A percentile compares a stretch with the other conserved stretches of the same genome.
Evolutionary conservation across 805 yeast genomes (phyloP).

Genomic region (Isabelozyma rhagii): DNA sequence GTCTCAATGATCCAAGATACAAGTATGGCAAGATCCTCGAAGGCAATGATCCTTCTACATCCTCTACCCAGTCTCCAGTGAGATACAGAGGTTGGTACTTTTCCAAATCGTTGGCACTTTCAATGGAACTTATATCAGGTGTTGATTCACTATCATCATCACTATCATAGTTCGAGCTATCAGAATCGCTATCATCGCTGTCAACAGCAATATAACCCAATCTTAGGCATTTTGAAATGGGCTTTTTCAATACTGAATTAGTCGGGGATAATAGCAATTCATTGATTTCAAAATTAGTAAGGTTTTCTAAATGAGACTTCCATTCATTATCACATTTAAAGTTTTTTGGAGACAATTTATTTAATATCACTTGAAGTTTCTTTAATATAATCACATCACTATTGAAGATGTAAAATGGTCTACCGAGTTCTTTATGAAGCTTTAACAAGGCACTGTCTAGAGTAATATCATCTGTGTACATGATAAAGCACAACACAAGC

Average conservation of each 20-base stretch:
- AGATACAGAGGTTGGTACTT: background rate
- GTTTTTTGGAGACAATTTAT: conserved; percentile 54
- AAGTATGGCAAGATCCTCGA: conserved; percentile 79
- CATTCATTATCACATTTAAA: conserved; percentile 15
- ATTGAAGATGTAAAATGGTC: conserved; percentile 84
- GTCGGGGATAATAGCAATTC: conserved; percentile 25
- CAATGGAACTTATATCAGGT: conserved; percentile 5
- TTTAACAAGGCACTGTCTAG: conserved; percentile 65
- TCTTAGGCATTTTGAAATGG: conserved; percentile 8
- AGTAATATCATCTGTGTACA: conserved; percentile 60
- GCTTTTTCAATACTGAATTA: background rate
- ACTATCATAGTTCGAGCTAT: conserved; percentile 9
- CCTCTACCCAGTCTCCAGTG: conserved; percentile 32
- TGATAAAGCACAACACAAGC: conserved; percentile 64
- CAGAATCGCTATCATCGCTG: conserved; percentile 18
- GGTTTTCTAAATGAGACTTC: conserved; percentile 25
- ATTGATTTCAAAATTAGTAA: conserved; percentile 29
- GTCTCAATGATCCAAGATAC: conserved; percentile 79
- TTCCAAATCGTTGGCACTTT: background rate
- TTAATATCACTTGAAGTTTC: conserved; percentile 61
- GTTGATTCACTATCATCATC: conserved; percentile 9
- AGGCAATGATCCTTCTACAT: conserved; percentile 69
- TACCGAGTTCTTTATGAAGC: conserved; percentile 57
- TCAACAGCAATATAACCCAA: conserved; percentile 28
- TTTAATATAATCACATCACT: conserved; percentile 66